Conservation (phyloP, 169 alveolate species). For the Cyclospora cayetanensis region DNA sequence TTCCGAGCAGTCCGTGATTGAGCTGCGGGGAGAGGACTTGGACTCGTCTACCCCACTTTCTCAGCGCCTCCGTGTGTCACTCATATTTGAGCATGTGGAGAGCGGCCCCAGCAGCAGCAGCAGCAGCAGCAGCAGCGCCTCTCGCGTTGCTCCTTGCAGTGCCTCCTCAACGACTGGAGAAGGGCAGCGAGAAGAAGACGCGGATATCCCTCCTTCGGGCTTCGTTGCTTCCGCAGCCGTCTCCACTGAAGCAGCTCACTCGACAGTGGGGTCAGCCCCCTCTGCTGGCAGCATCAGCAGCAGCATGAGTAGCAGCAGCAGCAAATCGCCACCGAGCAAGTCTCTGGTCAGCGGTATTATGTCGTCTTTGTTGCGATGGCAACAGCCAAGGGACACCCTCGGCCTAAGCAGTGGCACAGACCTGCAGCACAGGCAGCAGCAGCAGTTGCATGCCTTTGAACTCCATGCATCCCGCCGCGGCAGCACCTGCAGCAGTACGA, state of each 20-base stretch:
- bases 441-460: not conserved
- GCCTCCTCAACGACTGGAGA: not conserved
- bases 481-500: slow-evolving; percentile 32
- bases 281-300: not conserved
- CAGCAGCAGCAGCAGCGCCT: slow-evolving; percentile 30
- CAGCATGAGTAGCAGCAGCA: not conserved
- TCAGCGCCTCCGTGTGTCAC: slow-evolving; percentile 27
- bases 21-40: not conserved
- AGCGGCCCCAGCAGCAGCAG: not conserved
- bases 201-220: too few relatives aligned
- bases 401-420: not conserved
- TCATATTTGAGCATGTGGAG: slow-evolving; percentile 13
- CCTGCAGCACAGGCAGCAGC: slow-evolving; percentile 31
- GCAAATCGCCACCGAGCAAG: slow-evolving; percentile 4
- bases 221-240: too few relatives aligned
- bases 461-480: not conserved
- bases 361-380: slow-evolving; percentile 40
- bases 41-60: not conserved
- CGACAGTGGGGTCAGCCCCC: too few relatives aligned
- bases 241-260: too few relatives aligned
- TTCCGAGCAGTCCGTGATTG: not conserved
- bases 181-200: too few relatives aligned
- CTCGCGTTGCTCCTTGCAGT: not conserved
- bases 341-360: slow-evolving; percentile 7
- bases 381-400: slow-evolving; percentile 13